Evolutionary conservation across 164 flowering plant genomes (phyloP).

Genomic region (Chloranthus sessilifolius): DNA sequence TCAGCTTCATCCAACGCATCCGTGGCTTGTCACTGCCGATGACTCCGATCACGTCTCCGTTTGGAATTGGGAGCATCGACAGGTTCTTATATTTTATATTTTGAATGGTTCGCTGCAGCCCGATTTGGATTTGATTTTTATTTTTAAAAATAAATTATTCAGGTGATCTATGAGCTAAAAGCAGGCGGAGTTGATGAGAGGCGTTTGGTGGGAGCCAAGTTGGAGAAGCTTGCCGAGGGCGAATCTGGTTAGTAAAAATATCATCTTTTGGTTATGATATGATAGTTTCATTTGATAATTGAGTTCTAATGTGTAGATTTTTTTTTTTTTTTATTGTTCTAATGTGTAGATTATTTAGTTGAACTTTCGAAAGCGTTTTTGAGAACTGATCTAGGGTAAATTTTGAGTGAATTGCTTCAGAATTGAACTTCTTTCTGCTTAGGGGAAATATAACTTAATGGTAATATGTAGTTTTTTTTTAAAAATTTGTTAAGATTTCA

Average conservation of each 20-base stretch:
- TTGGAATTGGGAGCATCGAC: constrained; percentile 99
- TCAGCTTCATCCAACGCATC: constrained; percentile 94
- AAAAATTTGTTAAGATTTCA: too few species aligned
- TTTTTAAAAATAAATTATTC: not conserved
- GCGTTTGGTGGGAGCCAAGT: constrained; percentile 90
- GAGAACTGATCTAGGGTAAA: too few species aligned
- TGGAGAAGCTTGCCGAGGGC: constrained; percentile 99
- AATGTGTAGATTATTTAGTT: too few species aligned
- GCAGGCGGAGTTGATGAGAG: constrained; percentile 96
- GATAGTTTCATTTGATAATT: too few species aligned
- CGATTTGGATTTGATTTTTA: not conserved
- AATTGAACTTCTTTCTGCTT: too few species aligned
- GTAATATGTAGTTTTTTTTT: too few species aligned
- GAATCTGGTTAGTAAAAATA: constrained; percentile 60
- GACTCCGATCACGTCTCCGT: constrained; percentile 94
- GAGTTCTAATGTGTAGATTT: too few species aligned
- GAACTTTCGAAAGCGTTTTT: too few species aligned
- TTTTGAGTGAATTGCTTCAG: too few species aligned
- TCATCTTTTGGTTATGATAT: too few species aligned
- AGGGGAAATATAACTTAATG: too few species aligned
- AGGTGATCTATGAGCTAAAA: constrained; percentile 95
- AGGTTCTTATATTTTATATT: constrained; percentile 33
- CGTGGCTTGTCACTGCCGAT: constrained; percentile 97
- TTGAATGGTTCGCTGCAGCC: not conserved
- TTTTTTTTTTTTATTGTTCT: not conserved